These are phyloP conservation scores for Closterium sp. DNA, from an alignment of 139 green algal genomes.

Conservation along the genomic window DNA sequence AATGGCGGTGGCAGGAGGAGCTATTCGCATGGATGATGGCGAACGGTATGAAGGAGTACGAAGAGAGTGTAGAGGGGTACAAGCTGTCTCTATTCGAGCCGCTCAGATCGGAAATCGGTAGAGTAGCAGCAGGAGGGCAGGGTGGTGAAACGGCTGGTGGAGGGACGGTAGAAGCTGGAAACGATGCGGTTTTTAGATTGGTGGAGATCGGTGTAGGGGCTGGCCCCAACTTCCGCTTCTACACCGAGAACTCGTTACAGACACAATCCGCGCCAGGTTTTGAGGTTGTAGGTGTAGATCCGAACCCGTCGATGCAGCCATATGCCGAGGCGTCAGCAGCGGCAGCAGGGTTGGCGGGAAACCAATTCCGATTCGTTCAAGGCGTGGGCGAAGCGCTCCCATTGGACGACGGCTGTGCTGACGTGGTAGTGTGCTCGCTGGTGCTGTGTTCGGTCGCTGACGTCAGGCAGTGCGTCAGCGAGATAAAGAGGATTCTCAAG, in stretches of 20 bases:
- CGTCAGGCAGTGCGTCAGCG: constrained; percentile 1
- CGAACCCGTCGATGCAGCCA: constrained; percentile 41
- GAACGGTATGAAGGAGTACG: constrained; percentile 33
- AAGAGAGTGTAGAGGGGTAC: neutral
- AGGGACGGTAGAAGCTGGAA: neutral
- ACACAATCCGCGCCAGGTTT: neutral
- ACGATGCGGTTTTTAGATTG: neutral
- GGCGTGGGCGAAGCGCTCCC: constrained; percentile 38
- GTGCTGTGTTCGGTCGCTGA: constrained; percentile 50
- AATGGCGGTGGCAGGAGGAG: constrained; percentile 12
- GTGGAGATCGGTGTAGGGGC: constrained; percentile 49
- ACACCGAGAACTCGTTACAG: constrained; percentile 5
- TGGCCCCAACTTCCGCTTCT: constrained; percentile 42
- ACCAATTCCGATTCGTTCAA: constrained; percentile 5
- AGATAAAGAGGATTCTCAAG: neutral
- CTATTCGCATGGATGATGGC: constrained; percentile 39
- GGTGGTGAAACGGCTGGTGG: neutral
- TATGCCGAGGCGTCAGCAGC: neutral
- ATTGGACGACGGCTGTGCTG: constrained; percentile 10
- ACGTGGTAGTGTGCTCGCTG: constrained; percentile 46
- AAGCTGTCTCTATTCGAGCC: neutral
- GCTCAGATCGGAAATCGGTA: neutral
- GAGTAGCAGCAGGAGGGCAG: neutral
- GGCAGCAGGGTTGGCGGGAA: neutral
- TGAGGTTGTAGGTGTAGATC: constrained; percentile 25